A percentile compares a stretch with the other conserved stretches of the same genome.
These are phyloP conservation scores for Plasmodium ovale DNA, from an alignment of 169 alveolate genomes.

Conservation along the genomic window DNA sequence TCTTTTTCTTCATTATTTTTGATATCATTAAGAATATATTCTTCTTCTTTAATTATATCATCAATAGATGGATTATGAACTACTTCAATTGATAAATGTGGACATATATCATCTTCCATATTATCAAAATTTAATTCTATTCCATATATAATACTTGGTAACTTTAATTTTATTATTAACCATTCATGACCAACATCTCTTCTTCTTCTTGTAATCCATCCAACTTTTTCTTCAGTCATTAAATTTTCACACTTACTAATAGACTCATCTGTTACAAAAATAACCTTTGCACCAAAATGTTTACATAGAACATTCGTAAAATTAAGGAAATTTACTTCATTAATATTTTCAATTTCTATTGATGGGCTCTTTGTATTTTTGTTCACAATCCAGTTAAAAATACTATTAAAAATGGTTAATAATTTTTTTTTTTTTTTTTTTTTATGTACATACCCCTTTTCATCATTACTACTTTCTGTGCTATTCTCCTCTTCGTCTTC, in stretches of 20 bases:
- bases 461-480: not conserved
- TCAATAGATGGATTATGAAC: slow-evolving; percentile 34
- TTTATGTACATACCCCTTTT: not conserved
- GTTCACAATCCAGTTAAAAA: slow-evolving; percentile 51
- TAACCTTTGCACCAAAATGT: slow-evolving; percentile 45
- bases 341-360: slow-evolving; percentile 50
- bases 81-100: slow-evolving; percentile 70
- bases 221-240: slow-evolving; percentile 39
- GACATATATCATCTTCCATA: slow-evolving; percentile 71
- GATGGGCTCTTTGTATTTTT: slow-evolving; percentile 50
- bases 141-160: slow-evolving; percentile 68
- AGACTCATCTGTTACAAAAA: slow-evolving; percentile 69
- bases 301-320: slow-evolving; percentile 54
- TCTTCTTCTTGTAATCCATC: slow-evolving; percentile 76
- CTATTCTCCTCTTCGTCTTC: not conserved
- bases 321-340: slow-evolving; percentile 51
- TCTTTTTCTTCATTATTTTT: slow-evolving; percentile 16
- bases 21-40: slow-evolving; percentile 42
- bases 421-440: slow-evolving; percentile 40
- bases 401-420: slow-evolving; percentile 35
- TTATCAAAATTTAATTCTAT: slow-evolving; percentile 71
- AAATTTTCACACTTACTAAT: slow-evolving; percentile 58
- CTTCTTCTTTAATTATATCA: slow-evolving; percentile 65
- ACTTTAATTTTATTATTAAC: slow-evolving; percentile 49
- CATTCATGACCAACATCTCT: slow-evolving; percentile 76